Conservation (phyloP, 1,284 basidiomycete species). For the Ceratobasidium sp. region DNA sequence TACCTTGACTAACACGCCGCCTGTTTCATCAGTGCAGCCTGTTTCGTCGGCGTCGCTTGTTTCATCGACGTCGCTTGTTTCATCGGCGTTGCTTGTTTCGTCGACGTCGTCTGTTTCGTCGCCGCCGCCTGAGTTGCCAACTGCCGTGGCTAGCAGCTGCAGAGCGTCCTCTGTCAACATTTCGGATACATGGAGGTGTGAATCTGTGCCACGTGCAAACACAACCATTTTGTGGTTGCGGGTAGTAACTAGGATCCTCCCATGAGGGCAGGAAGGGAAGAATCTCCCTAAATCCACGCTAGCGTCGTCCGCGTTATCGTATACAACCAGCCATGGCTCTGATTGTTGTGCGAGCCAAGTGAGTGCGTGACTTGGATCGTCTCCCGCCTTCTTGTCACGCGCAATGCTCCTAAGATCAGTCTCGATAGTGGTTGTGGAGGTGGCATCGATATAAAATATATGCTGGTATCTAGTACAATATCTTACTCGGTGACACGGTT, state of each 20-base stretch:
- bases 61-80: too few relatives aligned
- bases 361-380: conserved; percentile 12
- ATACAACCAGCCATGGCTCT: conserved; percentile 7
- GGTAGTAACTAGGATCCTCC: conserved; percentile 35
- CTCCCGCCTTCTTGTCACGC: conserved; percentile 3
- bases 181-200: not conserved
- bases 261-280: conserved; percentile 31
- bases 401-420: conserved; percentile 8
- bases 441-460: conserved; percentile 34
- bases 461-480: not conserved
- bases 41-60: too few relatives aligned
- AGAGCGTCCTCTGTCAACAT: conserved; percentile 16
- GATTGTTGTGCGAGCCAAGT: conserved; percentile 24
- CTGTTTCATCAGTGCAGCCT: not conserved
- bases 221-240: conserved; percentile 5
- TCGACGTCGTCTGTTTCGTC: too few relatives aligned
- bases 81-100: too few relatives aligned
- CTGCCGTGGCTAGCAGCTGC: not conserved
- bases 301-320: conserved; percentile 33
- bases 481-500: not conserved
- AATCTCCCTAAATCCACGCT: not conserved
- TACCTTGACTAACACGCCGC: not conserved
- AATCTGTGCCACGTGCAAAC: conserved; percentile 2
- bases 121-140: not conserved
- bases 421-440: not conserved